phyloP scores from a whole-genome alignment of 169 alveolate species.

The Cryptosporidium canis region DNA sequence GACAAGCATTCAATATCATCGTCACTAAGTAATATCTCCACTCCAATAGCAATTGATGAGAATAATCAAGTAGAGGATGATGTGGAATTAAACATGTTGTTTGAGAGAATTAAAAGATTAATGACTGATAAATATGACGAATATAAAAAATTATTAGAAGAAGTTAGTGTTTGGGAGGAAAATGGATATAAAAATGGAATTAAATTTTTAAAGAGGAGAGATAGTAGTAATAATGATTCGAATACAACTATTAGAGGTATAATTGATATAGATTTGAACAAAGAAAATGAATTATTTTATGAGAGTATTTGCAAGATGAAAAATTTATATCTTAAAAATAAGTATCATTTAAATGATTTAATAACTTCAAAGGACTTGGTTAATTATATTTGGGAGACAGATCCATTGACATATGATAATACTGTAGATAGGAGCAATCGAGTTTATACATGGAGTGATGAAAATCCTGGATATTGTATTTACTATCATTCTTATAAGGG shows the following conservation, averaged over 20 bases:
- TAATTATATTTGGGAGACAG: conserved; percentile 52
- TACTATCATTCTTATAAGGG: conserved; percentile 70
- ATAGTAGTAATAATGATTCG: background rate
- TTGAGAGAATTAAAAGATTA: conserved; percentile 7
- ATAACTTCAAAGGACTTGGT: conserved; percentile 49
- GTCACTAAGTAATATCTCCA: background rate
- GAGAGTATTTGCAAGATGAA: background rate
- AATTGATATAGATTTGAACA: conserved; percentile 36
- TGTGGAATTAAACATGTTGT: conserved; percentile 21
- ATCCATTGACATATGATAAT: conserved; percentile 64
- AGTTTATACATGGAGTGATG: conserved; percentile 63
- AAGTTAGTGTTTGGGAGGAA: conserved; percentile 55
- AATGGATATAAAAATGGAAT: conserved; percentile 54
- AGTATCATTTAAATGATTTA: conserved; percentile 42
- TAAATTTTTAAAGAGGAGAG: conserved; percentile 18
- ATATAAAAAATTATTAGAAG: conserved; percentile 25
- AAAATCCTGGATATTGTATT: conserved; percentile 52
- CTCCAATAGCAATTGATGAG: background rate
- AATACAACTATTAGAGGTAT: conserved; percentile 50
- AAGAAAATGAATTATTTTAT: conserved; percentile 52
- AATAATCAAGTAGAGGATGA: background rate
- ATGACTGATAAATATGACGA: conserved; percentile 30
- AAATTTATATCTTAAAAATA: conserved; percentile 1
- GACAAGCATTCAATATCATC: background rate
- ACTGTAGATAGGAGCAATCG: conserved; percentile 63